Conservation (phyloP, 2,329 filamentous ascomycete species). For the Coniochaeta hoffmannii region DNA sequence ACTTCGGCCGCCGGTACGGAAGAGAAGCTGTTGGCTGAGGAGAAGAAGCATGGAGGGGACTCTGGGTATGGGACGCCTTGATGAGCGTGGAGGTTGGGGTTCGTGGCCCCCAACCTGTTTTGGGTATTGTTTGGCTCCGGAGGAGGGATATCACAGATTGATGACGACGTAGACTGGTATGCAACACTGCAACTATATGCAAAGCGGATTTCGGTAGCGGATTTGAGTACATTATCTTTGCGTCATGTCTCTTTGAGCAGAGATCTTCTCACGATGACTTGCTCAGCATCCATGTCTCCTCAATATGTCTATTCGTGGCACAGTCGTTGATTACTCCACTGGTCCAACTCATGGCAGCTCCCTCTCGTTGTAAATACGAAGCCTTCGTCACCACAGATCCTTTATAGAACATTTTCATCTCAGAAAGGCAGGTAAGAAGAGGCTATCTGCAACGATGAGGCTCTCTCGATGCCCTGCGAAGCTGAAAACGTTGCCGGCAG, state of each 20-base stretch:
- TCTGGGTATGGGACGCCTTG: slow-evolving; percentile 19
- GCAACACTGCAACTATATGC: neutral
- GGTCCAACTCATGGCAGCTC: too few relatives aligned
- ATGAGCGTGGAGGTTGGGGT: neutral
- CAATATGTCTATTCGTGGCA: neutral
- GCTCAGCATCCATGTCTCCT: neutral
- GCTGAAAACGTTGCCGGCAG: neutral
- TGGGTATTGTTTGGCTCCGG: neutral
- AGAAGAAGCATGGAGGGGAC: slow-evolving; percentile 3
- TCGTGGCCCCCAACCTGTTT: neutral
- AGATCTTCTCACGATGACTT: neutral
- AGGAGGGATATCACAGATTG: neutral
- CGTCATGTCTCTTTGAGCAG: neutral
- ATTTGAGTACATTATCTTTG: neutral
- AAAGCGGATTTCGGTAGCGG: neutral
- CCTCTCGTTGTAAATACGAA: neutral
- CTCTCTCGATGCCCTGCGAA: neutral
- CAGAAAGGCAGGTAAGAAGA: neutral
- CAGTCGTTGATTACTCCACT: too few relatives aligned
- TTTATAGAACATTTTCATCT: too few relatives aligned
- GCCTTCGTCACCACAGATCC: neutral
- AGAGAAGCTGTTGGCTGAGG: slow-evolving; percentile 5
- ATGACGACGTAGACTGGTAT: neutral
- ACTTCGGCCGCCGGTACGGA: neutral
- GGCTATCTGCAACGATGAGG: neutral